Evolutionary conservation across 176 grass and related monocot genomes (phyloP), one percentile per base, ranked within the genome.

Genomic region (Rhynchospora tenuis): DNA sequence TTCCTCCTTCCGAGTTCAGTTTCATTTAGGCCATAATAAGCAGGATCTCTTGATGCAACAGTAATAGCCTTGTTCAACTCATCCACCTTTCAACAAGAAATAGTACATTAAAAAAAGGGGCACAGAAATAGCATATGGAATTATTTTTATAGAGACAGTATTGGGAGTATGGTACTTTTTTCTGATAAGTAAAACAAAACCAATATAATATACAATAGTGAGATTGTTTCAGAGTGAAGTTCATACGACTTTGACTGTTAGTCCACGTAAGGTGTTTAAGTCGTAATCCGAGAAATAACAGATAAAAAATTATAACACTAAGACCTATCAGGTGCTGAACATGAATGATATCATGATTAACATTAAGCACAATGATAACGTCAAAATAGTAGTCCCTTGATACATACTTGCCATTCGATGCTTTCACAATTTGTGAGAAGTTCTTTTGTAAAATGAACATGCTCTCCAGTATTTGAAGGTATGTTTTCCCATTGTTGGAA

Each of bases 1-100:
- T 85, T 89, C 33, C 92, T 83, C 85, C 89, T 93, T 47, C 89
- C 89, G 83, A 98, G 89, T 93, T 98, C 92, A 8, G 81, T 57
- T 24, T 98, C 89, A 48, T 86, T 86, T 79, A 98, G 92, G 44
- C 95, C 95, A 77, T 98, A 98, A 84, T 92, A 90, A 62, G 95
- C 82, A 84, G 95, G 91, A 86, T 95, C 85, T 86, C 90, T 93
- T 27, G 77, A 83, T 85, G 92, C 89, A 83, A 95, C 92, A 74
- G 87, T 77, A 81, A 95, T 95, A 74, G 92, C 89, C 83, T 95
- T 98, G 23, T 95, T 91, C 52, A 95, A 63, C 81, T 98, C 92
- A 88, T 95, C 95, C 82, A 98, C 92, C 95, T 98, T 88, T 48
- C 73, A 70, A n/a, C 15, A 52, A 76, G 20, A 26, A 55, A 89